phyloP scores from a whole-genome alignment of 495 filamentous ascomycete genomes.

The Penicillium silybi region DNA sequence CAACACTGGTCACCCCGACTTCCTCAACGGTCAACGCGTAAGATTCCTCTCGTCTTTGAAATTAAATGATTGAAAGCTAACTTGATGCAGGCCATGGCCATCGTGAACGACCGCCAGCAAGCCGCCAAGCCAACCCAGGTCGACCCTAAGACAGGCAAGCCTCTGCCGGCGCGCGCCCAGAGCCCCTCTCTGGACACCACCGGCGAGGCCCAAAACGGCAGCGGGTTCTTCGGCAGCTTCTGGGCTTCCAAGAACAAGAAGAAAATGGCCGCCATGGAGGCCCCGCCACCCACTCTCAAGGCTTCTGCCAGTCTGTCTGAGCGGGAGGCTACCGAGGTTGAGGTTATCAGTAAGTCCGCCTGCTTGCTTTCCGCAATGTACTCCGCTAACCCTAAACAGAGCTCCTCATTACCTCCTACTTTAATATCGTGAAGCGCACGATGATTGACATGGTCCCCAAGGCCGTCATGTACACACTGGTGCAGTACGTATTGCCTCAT shows the following conservation, averaged over 20 bases:
- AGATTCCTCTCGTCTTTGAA: conserved; percentile 18
- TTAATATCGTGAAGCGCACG: conserved; percentile 93
- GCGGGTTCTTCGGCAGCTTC: conserved; percentile 95
- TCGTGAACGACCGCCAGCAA: conserved; percentile 86
- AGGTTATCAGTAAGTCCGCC: conserved; percentile 85
- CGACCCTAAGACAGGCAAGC: conserved; percentile 98
- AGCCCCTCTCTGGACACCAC: conserved; percentile 60
- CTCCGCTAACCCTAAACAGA: conserved; percentile 48
- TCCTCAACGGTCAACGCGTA: conserved; percentile 89
- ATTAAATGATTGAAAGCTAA: conserved; percentile 1
- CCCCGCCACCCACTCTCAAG: conserved; percentile 88
- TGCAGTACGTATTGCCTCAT: conserved; percentile 65
- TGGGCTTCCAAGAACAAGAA: conserved; percentile 99
- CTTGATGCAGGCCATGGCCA: conserved; percentile 75
- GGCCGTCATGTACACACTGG: conserved; percentile 96
- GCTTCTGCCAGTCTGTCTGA: conserved; percentile 89
- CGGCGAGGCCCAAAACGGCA: conserved; percentile 53
- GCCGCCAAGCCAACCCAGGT: conserved; percentile 87
- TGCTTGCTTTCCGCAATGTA: neutral
- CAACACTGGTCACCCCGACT: conserved; percentile 98
- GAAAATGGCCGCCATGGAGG: conserved; percentile 98
- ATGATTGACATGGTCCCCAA: conserved; percentile 99
- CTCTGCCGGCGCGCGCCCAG: conserved; percentile 70
- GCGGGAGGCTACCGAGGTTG: conserved; percentile 89
- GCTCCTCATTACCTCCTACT: conserved; percentile 93